Evolutionary conservation across 169 alveolate species (phyloP).

Genomic region (Cryptosporidium canis): DNA sequence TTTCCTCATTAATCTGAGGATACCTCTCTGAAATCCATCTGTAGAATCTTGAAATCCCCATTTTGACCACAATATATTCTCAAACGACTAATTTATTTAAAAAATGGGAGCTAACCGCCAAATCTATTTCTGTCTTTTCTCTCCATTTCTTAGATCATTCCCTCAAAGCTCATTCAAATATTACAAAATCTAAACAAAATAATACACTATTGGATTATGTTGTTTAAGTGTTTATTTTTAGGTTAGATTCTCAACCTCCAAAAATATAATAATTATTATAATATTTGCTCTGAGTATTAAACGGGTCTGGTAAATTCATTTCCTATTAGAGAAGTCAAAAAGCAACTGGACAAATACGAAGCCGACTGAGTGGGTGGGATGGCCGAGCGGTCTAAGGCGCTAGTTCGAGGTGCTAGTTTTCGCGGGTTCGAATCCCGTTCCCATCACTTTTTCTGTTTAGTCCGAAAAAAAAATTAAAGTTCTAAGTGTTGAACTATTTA

Average conservation of each 20-base stretch:
- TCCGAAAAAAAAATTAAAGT: neutral
- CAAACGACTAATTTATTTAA: neutral
- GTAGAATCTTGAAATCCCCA: constrained; percentile 93
- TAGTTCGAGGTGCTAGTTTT: constrained; percentile 75
- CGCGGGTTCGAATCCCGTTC: constrained; percentile 76
- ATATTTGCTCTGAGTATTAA: too few species aligned
- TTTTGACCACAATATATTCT: constrained; percentile 1
- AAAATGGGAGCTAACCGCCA: neutral
- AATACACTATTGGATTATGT: too few species aligned
- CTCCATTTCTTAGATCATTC: too few species aligned
- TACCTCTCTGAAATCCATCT: constrained; percentile 90
- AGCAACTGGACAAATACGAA: neutral
- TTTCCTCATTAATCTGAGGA: constrained; percentile 88
- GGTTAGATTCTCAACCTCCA: too few species aligned
- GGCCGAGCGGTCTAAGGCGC: constrained; percentile 77
- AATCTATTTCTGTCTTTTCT: neutral
- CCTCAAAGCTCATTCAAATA: too few species aligned
- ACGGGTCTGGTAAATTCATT: too few species aligned
- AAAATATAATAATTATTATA: too few species aligned
- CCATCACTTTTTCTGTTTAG: constrained; percentile 57
- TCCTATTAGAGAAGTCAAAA: neutral
- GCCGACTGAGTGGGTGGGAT: constrained; percentile 33
- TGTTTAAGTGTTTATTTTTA: too few species aligned
- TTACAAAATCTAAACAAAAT: too few species aligned
- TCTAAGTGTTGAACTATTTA: neutral